Conservation (phyloP, 2,329 filamentous ascomycete species). For the Coniochaeta sp. region DNA sequence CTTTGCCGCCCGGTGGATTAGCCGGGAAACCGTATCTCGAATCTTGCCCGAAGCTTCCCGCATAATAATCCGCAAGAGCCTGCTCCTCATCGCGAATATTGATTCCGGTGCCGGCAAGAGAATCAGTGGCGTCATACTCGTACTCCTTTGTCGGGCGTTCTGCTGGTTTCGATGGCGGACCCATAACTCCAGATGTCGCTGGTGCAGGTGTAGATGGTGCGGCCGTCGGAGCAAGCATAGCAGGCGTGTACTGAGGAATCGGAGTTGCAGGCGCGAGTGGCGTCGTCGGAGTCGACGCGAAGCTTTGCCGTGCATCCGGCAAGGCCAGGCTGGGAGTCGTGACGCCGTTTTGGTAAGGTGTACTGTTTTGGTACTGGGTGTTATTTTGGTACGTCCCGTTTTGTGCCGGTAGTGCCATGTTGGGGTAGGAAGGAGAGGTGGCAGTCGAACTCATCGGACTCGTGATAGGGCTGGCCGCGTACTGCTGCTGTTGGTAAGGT, state of each 20-base stretch:
- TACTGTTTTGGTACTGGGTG: neutral
- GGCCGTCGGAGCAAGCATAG: constrained; percentile 15
- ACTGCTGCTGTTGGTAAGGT: neutral
- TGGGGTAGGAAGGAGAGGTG: neutral
- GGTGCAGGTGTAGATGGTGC: constrained; percentile 9
- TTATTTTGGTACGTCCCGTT: neutral
- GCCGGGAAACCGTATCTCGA: constrained; percentile 46
- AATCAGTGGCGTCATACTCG: constrained; percentile 73
- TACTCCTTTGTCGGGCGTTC: constrained; percentile 57
- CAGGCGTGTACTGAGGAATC: constrained; percentile 13
- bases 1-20: constrained; percentile 46
- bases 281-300: neutral
- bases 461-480: neutral
- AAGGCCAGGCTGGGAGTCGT: neutral
- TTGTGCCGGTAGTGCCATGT: neutral
- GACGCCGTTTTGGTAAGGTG: neutral
- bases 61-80: constrained; percentile 63
- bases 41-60: constrained; percentile 34
- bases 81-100: constrained; percentile 84
- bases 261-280: constrained; percentile 1
- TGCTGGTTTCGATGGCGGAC: constrained; percentile 51
- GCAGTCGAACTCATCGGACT: neutral
- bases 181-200: constrained; percentile 36
- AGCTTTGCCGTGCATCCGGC: neutral
- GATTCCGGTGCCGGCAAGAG: constrained; percentile 76